phyloP scores from a whole-genome alignment of 176 grass and related monocot genomes.

The Aegilops sharonensis region DNA sequence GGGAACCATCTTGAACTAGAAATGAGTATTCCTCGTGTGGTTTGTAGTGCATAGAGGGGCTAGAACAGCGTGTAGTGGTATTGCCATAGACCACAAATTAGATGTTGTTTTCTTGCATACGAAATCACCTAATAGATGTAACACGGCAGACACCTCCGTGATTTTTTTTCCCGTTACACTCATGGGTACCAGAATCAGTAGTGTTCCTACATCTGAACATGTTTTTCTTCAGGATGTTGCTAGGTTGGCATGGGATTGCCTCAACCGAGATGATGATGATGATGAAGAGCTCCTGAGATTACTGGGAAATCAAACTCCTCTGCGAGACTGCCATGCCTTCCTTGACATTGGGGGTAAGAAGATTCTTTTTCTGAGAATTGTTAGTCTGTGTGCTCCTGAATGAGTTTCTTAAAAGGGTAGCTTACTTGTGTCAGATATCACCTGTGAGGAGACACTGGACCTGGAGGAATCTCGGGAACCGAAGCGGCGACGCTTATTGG shows the following conservation, averaged over 20 bases:
- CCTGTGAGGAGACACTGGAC: constrained; percentile 45
- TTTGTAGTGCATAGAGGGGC: neutral
- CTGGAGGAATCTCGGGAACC: constrained; percentile 41
- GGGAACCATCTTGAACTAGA: neutral
- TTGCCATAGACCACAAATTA: neutral
- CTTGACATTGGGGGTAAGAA: constrained; percentile 38
- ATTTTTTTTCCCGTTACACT: neutral
- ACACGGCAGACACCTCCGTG: neutral
- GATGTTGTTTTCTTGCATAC: neutral
- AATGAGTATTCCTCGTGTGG: neutral
- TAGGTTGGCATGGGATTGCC: constrained; percentile 41
- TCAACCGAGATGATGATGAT: constrained; percentile 42
- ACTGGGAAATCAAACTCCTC: constrained; percentile 59
- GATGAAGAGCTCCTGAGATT: constrained; percentile 35
- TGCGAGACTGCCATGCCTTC: constrained; percentile 38
- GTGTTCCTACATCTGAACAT: neutral
- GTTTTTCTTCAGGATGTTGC: constrained; percentile 2
- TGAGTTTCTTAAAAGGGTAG: neutral
- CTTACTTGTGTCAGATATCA: constrained; percentile 38
- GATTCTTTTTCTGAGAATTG: neutral
- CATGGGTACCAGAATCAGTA: neutral
- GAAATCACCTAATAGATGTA: neutral
- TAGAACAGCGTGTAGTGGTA: neutral
- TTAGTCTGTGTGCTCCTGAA: neutral
- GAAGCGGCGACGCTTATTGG: constrained; percentile 34